A percentile compares a stretch with the other conserved stretches of the same genome.
Conservation (phyloP, 192 early-diverging fungal genomes). For the Spizellomyces punctatus region DNA sequence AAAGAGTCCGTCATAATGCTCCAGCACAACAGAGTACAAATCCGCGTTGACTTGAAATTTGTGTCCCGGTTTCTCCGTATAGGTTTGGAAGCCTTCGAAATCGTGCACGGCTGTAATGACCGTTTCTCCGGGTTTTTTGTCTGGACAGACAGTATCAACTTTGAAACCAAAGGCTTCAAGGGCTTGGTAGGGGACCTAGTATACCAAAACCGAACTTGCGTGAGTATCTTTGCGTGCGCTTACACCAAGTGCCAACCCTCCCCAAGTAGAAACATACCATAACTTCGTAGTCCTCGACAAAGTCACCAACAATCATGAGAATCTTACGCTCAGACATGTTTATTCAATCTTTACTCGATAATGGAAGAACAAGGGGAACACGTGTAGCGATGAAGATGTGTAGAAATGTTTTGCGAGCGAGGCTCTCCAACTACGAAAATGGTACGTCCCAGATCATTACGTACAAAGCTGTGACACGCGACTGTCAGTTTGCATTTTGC, state of each 20-base stretch:
- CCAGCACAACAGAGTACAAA: slow-evolving; percentile 43
- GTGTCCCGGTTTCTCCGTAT: slow-evolving; percentile 53
- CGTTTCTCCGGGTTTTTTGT: slow-evolving; percentile 54
- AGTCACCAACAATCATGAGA: slow-evolving; percentile 37
- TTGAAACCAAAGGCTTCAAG: slow-evolving; percentile 51
- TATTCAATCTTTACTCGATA: too few species aligned
- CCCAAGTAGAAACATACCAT: not conserved
- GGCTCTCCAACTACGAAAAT: too few species aligned
- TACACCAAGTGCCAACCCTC: too few species aligned
- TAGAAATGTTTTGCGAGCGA: too few species aligned
- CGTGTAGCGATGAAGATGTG: too few species aligned
- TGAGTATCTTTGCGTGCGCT: too few species aligned
- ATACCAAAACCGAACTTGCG: too few species aligned
- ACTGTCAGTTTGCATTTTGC: too few species aligned
- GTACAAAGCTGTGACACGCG: too few species aligned
- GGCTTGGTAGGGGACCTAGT: slow-evolving; percentile 53
- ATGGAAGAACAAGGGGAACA: too few species aligned
- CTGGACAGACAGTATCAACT: slow-evolving; percentile 55
- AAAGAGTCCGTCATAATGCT: slow-evolving; percentile 54
- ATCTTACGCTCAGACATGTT: not conserved
- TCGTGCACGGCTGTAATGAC: slow-evolving; percentile 50
- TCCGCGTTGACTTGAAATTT: slow-evolving; percentile 45
- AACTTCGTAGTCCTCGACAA: slow-evolving; percentile 56
- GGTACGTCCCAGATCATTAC: too few species aligned
- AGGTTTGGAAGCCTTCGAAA: slow-evolving; percentile 55